Evolutionary conservation across 169 alveolate species (phyloP).

Genomic region (Plasmodium adleri): DNA sequence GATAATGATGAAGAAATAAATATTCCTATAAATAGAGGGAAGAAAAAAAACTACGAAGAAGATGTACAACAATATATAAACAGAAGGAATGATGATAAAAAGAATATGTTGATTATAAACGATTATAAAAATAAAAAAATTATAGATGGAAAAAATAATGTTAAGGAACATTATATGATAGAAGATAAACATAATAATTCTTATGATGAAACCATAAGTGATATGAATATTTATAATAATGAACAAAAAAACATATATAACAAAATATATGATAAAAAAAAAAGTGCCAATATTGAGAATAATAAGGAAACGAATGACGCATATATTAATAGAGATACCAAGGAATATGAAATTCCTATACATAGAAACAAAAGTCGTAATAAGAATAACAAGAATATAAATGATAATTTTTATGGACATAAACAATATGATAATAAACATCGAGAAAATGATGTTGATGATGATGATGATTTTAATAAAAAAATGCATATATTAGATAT

Average conservation of each 20-base stretch:
- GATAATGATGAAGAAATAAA: slow-evolving; percentile 43
- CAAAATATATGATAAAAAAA: neutral
- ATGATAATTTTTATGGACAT: slow-evolving; percentile 43
- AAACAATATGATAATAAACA: slow-evolving; percentile 32
- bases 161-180: neutral
- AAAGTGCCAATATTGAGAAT: neutral
- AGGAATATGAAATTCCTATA: slow-evolving; percentile 72
- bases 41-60: neutral
- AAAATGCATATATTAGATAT: slow-evolving; percentile 55
- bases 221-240: neutral
- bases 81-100: slow-evolving; percentile 2
- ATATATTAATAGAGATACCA: slow-evolving; percentile 6
- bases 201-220: neutral
- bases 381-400: slow-evolving; percentile 14
- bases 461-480: slow-evolving; percentile 5
- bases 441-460: neutral
- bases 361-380: slow-evolving; percentile 33
- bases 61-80: slow-evolving; percentile 5
- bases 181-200: neutral
- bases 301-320: neutral
- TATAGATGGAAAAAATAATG: neutral
- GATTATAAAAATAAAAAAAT: neutral
- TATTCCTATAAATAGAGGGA: slow-evolving; percentile 15
- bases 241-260: neutral
- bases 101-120: slow-evolving; percentile 13